phyloP scores from a whole-genome alignment of 192 early-diverging fungal genomes.

The Radiomyces spectabilis region DNA sequence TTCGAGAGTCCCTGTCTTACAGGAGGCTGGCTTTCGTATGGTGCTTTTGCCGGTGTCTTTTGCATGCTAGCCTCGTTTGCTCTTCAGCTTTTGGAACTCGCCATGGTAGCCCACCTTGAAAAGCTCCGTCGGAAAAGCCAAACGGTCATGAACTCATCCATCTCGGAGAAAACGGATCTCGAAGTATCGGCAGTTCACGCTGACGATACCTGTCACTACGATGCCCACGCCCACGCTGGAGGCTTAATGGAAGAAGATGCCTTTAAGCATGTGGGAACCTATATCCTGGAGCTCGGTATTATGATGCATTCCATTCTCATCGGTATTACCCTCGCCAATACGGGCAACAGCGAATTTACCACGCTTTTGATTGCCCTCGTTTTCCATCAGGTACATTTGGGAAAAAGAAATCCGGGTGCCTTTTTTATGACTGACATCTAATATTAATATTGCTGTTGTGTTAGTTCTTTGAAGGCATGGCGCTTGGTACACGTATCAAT shows the following conservation, averaged over 20 bases:
- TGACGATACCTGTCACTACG: background rate
- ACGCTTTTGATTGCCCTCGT: slow-evolving; percentile 58
- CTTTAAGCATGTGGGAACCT: slow-evolving; percentile 43
- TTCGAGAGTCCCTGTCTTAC: slow-evolving; percentile 28
- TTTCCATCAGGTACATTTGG: slow-evolving; percentile 58
- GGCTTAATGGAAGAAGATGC: slow-evolving; percentile 19
- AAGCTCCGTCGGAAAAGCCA: background rate
- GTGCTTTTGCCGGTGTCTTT: slow-evolving; percentile 27
- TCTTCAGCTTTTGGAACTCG: slow-evolving; percentile 19
- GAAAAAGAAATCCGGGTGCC: background rate
- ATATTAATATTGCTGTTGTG: slow-evolving; percentile 29
- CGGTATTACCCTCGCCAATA: slow-evolving; percentile 59
- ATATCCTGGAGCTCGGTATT: slow-evolving; percentile 72
- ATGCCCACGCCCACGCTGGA: slow-evolving; percentile 14
- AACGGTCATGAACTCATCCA: background rate
- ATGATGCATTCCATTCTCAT: slow-evolving; percentile 71
- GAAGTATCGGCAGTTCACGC: too few relatives aligned
- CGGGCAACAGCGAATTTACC: slow-evolving; percentile 43
- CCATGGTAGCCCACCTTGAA: slow-evolving; percentile 2
- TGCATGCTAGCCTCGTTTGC: slow-evolving; percentile 27
- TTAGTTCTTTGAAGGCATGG: slow-evolving; percentile 44
- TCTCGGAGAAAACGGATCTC: background rate
- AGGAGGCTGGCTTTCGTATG: slow-evolving; percentile 16
- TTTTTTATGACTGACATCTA: background rate
- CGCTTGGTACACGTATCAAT: slow-evolving; percentile 36